Base-by-base conservation (phyloP, 352 stramenopile genomes). In the Globisporangium heterothallicum region DNA sequence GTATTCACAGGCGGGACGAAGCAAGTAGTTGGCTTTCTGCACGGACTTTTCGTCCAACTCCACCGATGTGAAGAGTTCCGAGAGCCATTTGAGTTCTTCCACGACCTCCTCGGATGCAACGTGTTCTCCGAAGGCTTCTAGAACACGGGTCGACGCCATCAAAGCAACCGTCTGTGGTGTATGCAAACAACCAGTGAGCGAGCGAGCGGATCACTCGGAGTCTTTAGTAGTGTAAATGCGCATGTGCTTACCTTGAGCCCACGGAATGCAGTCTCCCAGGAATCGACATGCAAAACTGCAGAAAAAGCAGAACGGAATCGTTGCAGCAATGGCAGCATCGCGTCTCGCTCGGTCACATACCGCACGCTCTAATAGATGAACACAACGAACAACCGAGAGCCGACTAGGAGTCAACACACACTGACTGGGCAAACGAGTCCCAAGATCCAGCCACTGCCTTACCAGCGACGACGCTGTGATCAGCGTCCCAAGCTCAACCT, bases 301-400 rank as follows among this genome's bases (percentile, higher is more conserved):
- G 59, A 55, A 42, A 92, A 92, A 1, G 61, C 74, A 22, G 64
- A 41, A 14, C 63, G 59, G 42, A 88, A 89, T 25, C 72, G 67
- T 32, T 65, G 52, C 34, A 92, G 46, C 38, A 84, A 43, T 29
- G 76, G 66, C 16, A 59, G 55, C 67, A 92, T 85, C 2, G 70
- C 78, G 27, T 84, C 69, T 7, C 66, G 66, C 53, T 88, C 76
- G 6, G 80, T 92, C 63, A 81, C 74, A 49, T 92, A 92, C 12
- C 80, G 80, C 59, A 89, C 56, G 21, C 74, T 81, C 80, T 91
- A 30, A 6, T 8, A 24, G 14, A 24, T 42, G 8, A 22, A 42
- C 6, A 21, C 22, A 40, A 21, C n/a, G n/a, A 50, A 16, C 25
- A 46, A 7, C n/a, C 18, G 8, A 40, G 21, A 47, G n/a, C 26